Conservation (phyloP, 2,329 filamentous ascomycete genomes). For the Lasiodiplodia sp. region DNA sequence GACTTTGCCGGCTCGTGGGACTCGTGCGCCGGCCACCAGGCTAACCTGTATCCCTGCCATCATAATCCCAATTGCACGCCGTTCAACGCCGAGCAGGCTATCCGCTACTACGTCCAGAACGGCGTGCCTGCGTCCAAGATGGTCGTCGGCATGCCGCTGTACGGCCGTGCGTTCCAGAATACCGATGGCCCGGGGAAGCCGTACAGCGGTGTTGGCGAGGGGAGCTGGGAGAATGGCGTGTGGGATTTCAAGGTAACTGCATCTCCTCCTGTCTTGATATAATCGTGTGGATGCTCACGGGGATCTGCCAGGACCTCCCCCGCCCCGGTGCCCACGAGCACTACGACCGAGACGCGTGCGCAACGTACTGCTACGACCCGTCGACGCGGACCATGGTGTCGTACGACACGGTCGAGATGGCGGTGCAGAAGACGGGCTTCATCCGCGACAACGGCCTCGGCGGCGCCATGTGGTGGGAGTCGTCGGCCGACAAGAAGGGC, state of each 20-base stretch:
- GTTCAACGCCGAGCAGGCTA: slow-evolving; percentile 75
- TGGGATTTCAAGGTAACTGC: slow-evolving; percentile 81
- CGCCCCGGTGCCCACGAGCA: slow-evolving; percentile 69
- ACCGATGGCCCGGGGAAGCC: slow-evolving; percentile 76
- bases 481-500: slow-evolving; percentile 74
- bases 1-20: slow-evolving; percentile 81
- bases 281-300: background rate
- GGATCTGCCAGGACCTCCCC: slow-evolving; percentile 68
- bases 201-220: slow-evolving; percentile 76
- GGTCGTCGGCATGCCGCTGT: slow-evolving; percentile 89
- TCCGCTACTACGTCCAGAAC: slow-evolving; percentile 71
- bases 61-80: slow-evolving; percentile 72
- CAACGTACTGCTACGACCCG: slow-evolving; percentile 79
- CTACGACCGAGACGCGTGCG: slow-evolving; percentile 69
- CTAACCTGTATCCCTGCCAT: slow-evolving; percentile 73
- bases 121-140: slow-evolving; percentile 74
- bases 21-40: slow-evolving; percentile 73
- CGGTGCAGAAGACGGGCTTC: slow-evolving; percentile 73
- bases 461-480: slow-evolving; percentile 98
- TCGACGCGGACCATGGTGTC: slow-evolving; percentile 71
- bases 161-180: slow-evolving; percentile 82
- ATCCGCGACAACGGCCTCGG: slow-evolving; percentile 71
- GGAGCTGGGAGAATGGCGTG: slow-evolving; percentile 84
- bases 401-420: slow-evolving; percentile 75
- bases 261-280: background rate